Base-by-base conservation (phyloP, 345 rosid species). In the Eucalyptus leucophloia region DNA sequence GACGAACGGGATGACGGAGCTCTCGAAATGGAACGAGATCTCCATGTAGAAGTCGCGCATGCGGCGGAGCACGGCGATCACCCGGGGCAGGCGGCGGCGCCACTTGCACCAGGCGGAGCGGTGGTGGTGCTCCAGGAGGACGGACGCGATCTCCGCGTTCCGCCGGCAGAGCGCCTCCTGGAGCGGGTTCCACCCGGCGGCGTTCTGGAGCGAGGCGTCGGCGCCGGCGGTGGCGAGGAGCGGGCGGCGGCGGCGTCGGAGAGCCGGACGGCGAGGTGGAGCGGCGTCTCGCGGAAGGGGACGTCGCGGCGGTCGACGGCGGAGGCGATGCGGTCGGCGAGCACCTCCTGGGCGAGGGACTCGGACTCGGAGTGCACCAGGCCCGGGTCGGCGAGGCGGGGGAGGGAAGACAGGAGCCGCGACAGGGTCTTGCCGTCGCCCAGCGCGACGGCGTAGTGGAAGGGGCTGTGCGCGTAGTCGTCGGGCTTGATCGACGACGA, bases 21-120 rank as follows among this genome's bases (percentile, higher is more conserved):
- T 97, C 91, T 97, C 98, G 89, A 98, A 98, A 88, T 95, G 96
- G 90, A 98, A 96, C 6, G 98, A 95, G 8, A 98, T 95, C 93
- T 97, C 99, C 99, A 97, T 95, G 93, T 98, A 97, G 93, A 98
- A 98, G 90, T 98, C 99, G 28, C 96, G 95, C 99, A 96, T 98
- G 47, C 99, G 92, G 45, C 95, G 95, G 26, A 98, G 92, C 26
- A 92, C 96, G 13, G 97, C 95, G 85, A 95, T 93, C 42, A 96
- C 89, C 34, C 96, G 94, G 1, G 99, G 99, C 17, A 98, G 91
- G 23, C 98, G 95, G 87, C 98, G 96, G 82, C 99, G 96, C 98
- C 98, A 98, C 92, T 95, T 98, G 62, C 92, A 90, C 99, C 99
- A 98, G 9, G 97, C 96, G 5, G 96, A 94, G 21, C 94, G 94